Conservation (phyloP, 257 asterid species). For the Solanum chilense region DNA sequence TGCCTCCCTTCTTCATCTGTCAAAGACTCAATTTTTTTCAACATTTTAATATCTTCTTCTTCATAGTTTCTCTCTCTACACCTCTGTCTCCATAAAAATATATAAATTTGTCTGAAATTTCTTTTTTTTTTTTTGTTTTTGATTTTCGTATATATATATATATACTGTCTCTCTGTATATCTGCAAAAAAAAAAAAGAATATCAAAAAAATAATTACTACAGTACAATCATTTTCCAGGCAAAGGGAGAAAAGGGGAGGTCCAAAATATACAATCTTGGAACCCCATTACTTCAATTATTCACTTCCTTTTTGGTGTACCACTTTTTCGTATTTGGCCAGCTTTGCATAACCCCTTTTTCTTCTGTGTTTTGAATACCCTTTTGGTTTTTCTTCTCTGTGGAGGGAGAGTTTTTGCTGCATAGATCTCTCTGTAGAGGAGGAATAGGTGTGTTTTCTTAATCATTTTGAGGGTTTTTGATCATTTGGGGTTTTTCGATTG, state of each 20-base stretch:
- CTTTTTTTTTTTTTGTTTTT: background rate
- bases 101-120: background rate
- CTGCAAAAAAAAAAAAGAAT: background rate
- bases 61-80: background rate
- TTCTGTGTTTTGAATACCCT: background rate
- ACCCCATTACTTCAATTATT: slow-evolving; percentile 1
- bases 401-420: background rate
- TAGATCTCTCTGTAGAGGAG: background rate
- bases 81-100: background rate
- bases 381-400: background rate
- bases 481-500: background rate
- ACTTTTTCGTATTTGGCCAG: background rate
- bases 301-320: background rate
- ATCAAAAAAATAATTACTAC: background rate
- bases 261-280: background rate
- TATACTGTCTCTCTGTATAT: background rate
- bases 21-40: background rate
- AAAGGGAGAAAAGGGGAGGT: background rate
- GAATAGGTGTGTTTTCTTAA: background rate
- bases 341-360: background rate
- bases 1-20: background rate
- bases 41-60: background rate
- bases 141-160: background rate
- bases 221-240: background rate
- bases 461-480: background rate